Evolutionary conservation across 2,329 filamentous ascomycete species (phyloP), one percentile per base, ranked within the genome.

Genomic region (Penicillium nordicum): DNA sequence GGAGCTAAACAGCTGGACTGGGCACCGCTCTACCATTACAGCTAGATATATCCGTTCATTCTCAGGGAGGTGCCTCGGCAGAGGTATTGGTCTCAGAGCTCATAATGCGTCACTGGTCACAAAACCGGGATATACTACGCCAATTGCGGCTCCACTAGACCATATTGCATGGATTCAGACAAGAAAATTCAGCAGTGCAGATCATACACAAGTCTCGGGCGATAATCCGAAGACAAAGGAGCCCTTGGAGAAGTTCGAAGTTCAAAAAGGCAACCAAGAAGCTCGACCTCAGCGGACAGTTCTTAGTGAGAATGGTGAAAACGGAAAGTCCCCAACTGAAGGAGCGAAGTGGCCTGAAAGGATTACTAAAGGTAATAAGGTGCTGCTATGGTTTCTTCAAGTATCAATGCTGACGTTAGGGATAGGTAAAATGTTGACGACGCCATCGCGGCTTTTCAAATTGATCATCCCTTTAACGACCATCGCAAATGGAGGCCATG

Each of bases 381-480:
- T 18, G 7, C 4, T n/a, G 7, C 5, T 29, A 14, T n/a, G 10
- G 10, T 34, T 23, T 3, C 8, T 21, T 23, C 41, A 14, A 40
- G 16, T 21, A 12, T 16, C n/a, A 40, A 27, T 30, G 40, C 52
- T 63, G 21, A 64, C 38, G 14, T 44, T 16, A 23, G 16, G 56
- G 55, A 38, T 40, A 87, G 88, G 90, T 21, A 91, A 91, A 69
- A 82, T 95, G 2, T 76, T 93, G 29, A 92, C 89, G 0, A 95
- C 90, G 0, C 90, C 90, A 0, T 91, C 88, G 0, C 82, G 89
- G 2, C 84, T 93, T 55, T 82, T 95, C 48, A 94, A 94, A 72
- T 80, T 95, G 14, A 87, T 94, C 16, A 79, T 95, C 0, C 91
- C 90, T 0, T 79, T 95, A 27, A 85, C 84, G 0, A 87, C 83